Evolutionary conservation across 169 alveolate genomes (phyloP).

Genomic region (Theileria sp.): DNA sequence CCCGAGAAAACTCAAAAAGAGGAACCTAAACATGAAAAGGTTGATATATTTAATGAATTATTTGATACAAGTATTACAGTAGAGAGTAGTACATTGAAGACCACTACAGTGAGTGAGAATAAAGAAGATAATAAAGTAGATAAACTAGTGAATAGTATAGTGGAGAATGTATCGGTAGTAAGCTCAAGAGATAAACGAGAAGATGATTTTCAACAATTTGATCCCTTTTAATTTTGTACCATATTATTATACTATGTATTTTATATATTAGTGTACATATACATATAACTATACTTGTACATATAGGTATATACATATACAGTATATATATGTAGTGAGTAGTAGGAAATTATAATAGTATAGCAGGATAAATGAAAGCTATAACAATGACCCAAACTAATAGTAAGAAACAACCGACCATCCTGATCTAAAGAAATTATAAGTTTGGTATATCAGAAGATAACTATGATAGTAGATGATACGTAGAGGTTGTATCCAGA

Average conservation of each 20-base stretch:
- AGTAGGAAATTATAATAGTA: constrained; percentile 19
- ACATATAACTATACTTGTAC: neutral
- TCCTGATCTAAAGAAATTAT: constrained; percentile 11
- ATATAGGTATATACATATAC: neutral
- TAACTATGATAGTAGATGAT: neutral
- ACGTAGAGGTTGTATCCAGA: constrained; percentile 41
- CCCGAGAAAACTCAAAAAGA: neutral
- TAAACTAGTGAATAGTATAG: constrained; percentile 5
- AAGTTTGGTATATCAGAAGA: neutral
- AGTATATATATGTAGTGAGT: neutral
- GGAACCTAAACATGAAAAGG: neutral
- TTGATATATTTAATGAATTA: neutral
- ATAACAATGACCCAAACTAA: constrained; percentile 48
- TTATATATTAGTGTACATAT: neutral
- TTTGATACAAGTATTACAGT: neutral
- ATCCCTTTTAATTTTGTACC: constrained; percentile 10
- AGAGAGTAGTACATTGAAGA: neutral
- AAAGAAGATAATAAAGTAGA: neutral
- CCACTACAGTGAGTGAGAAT: neutral
- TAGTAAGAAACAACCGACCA: constrained; percentile 23
- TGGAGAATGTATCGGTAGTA: constrained; percentile 1
- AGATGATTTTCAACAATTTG: constrained; percentile 15
- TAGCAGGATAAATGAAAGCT: constrained; percentile 52
- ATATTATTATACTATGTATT: neutral
- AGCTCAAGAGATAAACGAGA: constrained; percentile 10